Conservation (phyloP, 2,329 filamentous ascomycete species). For the Arachnomyces sp. region DNA sequence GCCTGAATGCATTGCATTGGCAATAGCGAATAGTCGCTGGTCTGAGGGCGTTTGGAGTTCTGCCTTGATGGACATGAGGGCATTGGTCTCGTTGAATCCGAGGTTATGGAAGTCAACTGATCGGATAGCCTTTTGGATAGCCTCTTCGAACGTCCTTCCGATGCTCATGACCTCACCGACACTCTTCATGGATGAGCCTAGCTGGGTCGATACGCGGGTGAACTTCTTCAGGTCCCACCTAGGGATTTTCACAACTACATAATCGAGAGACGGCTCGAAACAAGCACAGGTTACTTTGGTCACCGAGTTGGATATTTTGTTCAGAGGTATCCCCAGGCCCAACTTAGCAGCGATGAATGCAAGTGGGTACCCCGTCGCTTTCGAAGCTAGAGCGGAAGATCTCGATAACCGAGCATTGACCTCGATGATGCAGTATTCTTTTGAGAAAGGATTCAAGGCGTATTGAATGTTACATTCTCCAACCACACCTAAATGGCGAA, state of each 20-base stretch:
- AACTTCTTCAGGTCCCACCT: slow-evolving; percentile 99
- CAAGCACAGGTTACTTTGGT: slow-evolving; percentile 94
- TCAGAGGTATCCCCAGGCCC: slow-evolving; percentile 86
- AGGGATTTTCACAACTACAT: slow-evolving; percentile 97
- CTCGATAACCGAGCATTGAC: slow-evolving; percentile 94
- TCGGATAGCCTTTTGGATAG: slow-evolving; percentile 95
- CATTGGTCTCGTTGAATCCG: slow-evolving; percentile 85
- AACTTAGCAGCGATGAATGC: slow-evolving; percentile 97
- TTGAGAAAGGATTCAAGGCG: slow-evolving; percentile 87
- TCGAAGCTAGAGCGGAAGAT: slow-evolving; percentile 91
- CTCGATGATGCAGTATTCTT: slow-evolving; percentile 98
- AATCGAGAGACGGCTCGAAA: slow-evolving; percentile 97
- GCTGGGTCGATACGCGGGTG: slow-evolving; percentile 86
- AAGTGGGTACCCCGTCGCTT: slow-evolving; percentile 92
- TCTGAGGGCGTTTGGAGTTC: slow-evolving; percentile 97
- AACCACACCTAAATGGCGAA: slow-evolving; percentile 91
- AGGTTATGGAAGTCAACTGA: slow-evolving; percentile 92
- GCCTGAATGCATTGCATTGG: slow-evolving; percentile 91
- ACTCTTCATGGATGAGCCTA: slow-evolving; percentile 99
- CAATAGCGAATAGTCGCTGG: slow-evolving; percentile 93
- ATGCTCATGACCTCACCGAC: slow-evolving; percentile 99
- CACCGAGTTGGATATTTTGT: slow-evolving; percentile 93
- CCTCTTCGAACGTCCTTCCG: slow-evolving; percentile 92
- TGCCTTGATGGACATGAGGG: slow-evolving; percentile 90
- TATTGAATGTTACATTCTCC: slow-evolving; percentile 99